Conservation (phyloP, 176 grass and related monocot genomes). For the Pontederia paniculata region DNA sequence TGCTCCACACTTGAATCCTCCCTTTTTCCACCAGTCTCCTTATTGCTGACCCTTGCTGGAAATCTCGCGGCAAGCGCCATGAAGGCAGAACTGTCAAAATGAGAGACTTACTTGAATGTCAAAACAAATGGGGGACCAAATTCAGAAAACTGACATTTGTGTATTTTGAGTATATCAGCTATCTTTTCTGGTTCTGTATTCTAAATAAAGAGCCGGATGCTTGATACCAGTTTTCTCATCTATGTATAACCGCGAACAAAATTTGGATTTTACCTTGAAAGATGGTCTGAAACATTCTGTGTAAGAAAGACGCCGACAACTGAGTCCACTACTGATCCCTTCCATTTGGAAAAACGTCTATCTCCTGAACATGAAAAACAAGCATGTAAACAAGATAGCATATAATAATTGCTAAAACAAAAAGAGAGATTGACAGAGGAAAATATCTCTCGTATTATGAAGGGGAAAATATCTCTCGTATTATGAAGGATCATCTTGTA, state of each 20-base stretch:
- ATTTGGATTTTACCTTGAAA: slow-evolving; percentile 63
- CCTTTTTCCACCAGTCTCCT: slow-evolving; percentile 20
- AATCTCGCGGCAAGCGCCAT: slow-evolving; percentile 69
- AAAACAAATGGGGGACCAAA: neutral
- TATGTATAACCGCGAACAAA: slow-evolving; percentile 16
- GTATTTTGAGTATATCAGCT: neutral
- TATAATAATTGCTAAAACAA: too few species aligned
- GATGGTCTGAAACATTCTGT: slow-evolving; percentile 91
- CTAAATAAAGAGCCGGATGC: neutral
- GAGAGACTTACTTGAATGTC: slow-evolving; percentile 8
- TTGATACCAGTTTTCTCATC: neutral
- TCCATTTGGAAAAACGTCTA: slow-evolving; percentile 78
- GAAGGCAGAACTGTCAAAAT: slow-evolving; percentile 61
- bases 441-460: too few species aligned
- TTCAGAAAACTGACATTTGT: slow-evolving; percentile 6
- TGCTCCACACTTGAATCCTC: slow-evolving; percentile 19
- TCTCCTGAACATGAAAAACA: slow-evolving; percentile 37
- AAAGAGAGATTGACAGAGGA: too few species aligned
- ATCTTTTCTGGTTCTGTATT: too few species aligned
- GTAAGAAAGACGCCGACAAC: slow-evolving; percentile 90
- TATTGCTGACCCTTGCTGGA: slow-evolving; percentile 30
- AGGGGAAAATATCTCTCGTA: too few species aligned
- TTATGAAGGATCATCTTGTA: too few species aligned
- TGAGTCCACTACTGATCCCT: slow-evolving; percentile 87
- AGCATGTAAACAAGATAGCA: neutral